A percentile compares a stretch with the other conserved stretches of the same genome.
These are phyloP conservation scores for Fusarium sulawesiense DNA, from an alignment of 2,329 filamentous ascomycete genomes.

Conservation along the genomic window DNA sequence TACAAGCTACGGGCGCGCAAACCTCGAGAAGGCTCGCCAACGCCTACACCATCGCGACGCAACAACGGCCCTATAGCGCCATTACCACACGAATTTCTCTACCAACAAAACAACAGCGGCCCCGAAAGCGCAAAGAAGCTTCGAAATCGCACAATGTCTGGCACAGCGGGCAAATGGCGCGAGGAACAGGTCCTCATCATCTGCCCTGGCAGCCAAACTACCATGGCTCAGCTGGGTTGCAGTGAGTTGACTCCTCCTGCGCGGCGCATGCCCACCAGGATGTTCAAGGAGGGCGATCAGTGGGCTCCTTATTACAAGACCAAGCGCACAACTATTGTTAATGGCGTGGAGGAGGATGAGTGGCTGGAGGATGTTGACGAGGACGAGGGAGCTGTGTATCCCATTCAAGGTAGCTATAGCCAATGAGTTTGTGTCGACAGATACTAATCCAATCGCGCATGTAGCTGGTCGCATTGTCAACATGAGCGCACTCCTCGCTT, in stretches of 20 bases:
- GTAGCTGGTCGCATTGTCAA: conserved; percentile 83
- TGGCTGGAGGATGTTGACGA: conserved; percentile 92
- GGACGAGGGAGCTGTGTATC: conserved; percentile 90
- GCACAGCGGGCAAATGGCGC: conserved; percentile 69
- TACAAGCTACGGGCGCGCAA: conserved; percentile 44
- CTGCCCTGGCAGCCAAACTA: conserved; percentile 87
- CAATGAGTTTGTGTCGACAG: neutral
- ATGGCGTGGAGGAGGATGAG: conserved; percentile 68
- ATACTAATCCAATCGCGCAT: conserved; percentile 36
- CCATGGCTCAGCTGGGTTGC: conserved; percentile 89
- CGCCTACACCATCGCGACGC: conserved; percentile 37
- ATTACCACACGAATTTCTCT: conserved; percentile 8
- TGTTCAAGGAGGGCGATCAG: conserved; percentile 90
- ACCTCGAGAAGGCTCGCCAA: conserved; percentile 35
- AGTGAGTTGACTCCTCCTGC: conserved; percentile 92
- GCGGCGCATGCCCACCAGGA: conserved; percentile 87
- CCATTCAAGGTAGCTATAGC: conserved; percentile 69
- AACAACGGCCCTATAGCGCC: conserved; percentile 29
- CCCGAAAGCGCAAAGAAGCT: conserved; percentile 10
- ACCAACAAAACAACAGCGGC: conserved; percentile 1
- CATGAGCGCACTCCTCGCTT: conserved; percentile 92
- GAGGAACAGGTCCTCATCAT: conserved; percentile 76
- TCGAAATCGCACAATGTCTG: conserved; percentile 59
- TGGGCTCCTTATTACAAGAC: conserved; percentile 81
- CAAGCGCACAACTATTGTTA: conserved; percentile 66